These are phyloP conservation scores for Colletotrichum paranaense DNA, from an alignment of 2,329 filamentous ascomycete genomes.

Conservation along the genomic window DNA sequence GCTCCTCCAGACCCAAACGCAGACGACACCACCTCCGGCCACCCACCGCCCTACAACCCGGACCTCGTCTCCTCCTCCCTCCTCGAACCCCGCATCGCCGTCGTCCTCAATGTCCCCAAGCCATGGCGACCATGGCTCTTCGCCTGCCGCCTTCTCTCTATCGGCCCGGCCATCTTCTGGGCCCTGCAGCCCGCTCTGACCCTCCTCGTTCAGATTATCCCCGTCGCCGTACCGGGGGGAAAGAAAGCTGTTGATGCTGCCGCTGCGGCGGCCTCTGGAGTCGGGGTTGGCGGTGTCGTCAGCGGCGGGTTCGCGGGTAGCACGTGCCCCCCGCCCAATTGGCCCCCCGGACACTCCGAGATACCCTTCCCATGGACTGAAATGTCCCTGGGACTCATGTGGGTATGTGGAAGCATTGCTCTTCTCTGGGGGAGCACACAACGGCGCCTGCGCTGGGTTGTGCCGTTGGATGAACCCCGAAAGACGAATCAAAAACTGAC, in stretches of 20 bases:
- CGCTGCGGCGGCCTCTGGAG: conserved; percentile 4
- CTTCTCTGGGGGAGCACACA: not conserved
- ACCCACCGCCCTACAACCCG: conserved; percentile 16
- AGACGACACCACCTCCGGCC: conserved; percentile 2
- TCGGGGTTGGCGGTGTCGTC: conserved; percentile 23
- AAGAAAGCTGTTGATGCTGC: conserved; percentile 24
- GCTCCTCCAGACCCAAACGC: not conserved
- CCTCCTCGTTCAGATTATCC: conserved; percentile 73
- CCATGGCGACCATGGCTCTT: conserved; percentile 81
- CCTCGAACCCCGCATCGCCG: conserved; percentile 81
- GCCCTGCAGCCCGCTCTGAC: conserved; percentile 76
- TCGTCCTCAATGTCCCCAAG: conserved; percentile 78
- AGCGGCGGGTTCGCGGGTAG: conserved; percentile 60
- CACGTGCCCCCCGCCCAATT: conserved; percentile 27
- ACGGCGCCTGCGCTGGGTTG: too few relatives aligned
- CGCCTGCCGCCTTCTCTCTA: conserved; percentile 77
- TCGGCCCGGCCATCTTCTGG: conserved; percentile 78
- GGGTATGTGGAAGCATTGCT: conserved; percentile 62
- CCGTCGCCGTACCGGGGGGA: conserved; percentile 42
- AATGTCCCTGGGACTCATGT: conserved; percentile 77
- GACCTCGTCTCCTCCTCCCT: conserved; percentile 50
- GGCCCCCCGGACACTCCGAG: conserved; percentile 26
- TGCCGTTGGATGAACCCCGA: conserved; percentile 30
- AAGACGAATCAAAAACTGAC: conserved; percentile 14
- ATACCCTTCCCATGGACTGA: conserved; percentile 66